phyloP scores from a whole-genome alignment of 306 rosid genomes.

The Casuarina glauca region DNA sequence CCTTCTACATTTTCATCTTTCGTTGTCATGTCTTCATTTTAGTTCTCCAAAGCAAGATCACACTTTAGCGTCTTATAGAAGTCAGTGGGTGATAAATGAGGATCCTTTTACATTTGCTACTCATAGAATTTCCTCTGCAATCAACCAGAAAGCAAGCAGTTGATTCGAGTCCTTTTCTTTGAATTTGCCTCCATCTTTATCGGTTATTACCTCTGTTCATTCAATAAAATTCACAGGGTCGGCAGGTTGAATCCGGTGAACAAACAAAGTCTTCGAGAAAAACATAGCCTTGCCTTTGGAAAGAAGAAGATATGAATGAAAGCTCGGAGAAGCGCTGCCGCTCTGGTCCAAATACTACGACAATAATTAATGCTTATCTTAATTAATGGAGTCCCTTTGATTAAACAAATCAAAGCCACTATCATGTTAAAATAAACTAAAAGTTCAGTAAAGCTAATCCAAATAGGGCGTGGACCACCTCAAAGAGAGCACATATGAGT shows the following conservation, averaged over 20 bases:
- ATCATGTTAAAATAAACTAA: conserved; percentile 38
- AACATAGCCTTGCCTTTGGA: conserved; percentile 54
- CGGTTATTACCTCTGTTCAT: not conserved
- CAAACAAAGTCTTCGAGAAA: conserved; percentile 41
- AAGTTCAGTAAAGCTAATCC: conserved; percentile 49
- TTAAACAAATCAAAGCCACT: conserved; percentile 61
- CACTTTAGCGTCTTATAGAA: not conserved
- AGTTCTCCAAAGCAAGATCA: not conserved
- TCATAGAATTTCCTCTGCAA: not conserved
- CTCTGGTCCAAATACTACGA: conserved; percentile 35
- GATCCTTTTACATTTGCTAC: not conserved
- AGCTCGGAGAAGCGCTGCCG: conserved; percentile 15
- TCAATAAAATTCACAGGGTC: conserved; percentile 40
- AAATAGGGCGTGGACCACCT: conserved; percentile 59
- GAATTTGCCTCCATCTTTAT: not conserved
- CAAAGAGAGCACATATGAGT: conserved; percentile 19
- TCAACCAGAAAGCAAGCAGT: too few species aligned
- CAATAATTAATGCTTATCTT: conserved; percentile 44
- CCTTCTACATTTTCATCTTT: not conserved
- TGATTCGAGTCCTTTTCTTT: not conserved
- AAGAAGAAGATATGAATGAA: conserved; percentile 29
- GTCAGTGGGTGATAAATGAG: not conserved
- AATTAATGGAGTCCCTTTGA: conserved; percentile 36
- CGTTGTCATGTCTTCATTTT: not conserved
- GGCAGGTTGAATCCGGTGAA: conserved; percentile 42